Evolutionary conservation across 2,329 filamentous ascomycete genomes (phyloP).

Genomic region (Cladobotryum mycophilum): DNA sequence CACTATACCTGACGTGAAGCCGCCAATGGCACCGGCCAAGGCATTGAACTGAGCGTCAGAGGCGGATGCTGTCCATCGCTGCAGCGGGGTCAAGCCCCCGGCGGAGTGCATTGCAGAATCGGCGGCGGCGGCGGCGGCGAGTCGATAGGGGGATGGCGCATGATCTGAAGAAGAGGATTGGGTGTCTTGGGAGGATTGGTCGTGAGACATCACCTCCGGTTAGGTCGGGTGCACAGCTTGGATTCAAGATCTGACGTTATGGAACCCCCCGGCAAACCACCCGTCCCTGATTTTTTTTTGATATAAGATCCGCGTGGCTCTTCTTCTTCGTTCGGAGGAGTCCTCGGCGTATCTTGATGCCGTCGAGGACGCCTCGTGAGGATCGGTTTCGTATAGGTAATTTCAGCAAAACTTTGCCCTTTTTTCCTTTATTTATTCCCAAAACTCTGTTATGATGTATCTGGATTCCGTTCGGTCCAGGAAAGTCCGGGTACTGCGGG

Average conservation of each 20-base stretch:
- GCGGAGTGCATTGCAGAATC: conserved; percentile 27
- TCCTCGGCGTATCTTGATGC: conserved; percentile 3
- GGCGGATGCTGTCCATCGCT: conserved; percentile 50
- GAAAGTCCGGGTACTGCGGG: conserved; percentile 47
- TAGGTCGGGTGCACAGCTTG: not conserved
- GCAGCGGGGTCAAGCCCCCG: conserved; percentile 36
- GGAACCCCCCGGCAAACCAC: not conserved
- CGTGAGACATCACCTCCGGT: conserved; percentile 45
- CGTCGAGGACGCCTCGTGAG: conserved; percentile 5
- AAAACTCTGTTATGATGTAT: not conserved
- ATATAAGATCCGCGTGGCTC: conserved; percentile 1
- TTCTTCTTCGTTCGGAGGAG: not conserved
- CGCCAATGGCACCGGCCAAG: conserved; percentile 79
- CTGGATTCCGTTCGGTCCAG: conserved; percentile 14
- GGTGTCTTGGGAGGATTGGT: conserved; percentile 34
- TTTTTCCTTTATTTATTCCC: not conserved
- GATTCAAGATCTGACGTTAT: not conserved
- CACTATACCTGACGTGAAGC: conserved; percentile 87
- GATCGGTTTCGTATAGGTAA: not conserved
- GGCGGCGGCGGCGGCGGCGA: conserved; percentile 25
- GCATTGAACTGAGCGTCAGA: conserved; percentile 69
- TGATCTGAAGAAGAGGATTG: conserved; percentile 28
- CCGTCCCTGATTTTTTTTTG: not conserved
- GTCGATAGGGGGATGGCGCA: conserved; percentile 30
- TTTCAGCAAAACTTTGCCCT: not conserved